These are phyloP conservation scores for Paracorniculantispora psalliotae DNA, from an alignment of 2,329 filamentous ascomycete genomes.

Conservation along the genomic window DNA sequence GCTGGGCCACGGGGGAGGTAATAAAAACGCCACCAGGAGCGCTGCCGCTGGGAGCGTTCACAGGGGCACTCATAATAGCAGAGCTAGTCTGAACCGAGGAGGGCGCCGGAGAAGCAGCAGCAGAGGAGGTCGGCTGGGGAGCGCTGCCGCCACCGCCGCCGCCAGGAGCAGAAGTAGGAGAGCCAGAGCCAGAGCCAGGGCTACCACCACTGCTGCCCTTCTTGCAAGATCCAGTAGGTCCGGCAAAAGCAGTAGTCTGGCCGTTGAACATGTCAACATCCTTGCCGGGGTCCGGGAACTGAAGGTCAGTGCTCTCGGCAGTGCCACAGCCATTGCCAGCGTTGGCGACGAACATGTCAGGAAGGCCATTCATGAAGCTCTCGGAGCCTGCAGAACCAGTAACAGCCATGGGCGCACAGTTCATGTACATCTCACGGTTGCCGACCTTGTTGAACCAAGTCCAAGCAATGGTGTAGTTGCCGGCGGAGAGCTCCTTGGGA, in stretches of 20 bases:
- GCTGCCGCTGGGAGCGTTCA: not conserved
- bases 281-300: constrained; percentile 61
- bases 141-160: no score
- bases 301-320: constrained; percentile 49
- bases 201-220: constrained; percentile 14
- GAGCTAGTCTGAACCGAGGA: no score
- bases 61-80: no score
- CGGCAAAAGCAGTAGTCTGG: constrained; percentile 30
- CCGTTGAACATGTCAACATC: constrained; percentile 46
- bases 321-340: constrained; percentile 56
- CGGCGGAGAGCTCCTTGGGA: constrained; percentile 65
- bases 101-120: no score
- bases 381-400: constrained; percentile 46
- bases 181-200: constrained; percentile 1
- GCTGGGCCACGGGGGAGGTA: not conserved
- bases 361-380: constrained; percentile 58
- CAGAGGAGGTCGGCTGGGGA: no score
- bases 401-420: constrained; percentile 74
- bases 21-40: constrained; percentile 15
- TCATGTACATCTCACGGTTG: constrained; percentile 97
- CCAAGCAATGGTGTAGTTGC: constrained; percentile 81
- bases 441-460: constrained; percentile 92
- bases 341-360: constrained; percentile 67
- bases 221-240: constrained; percentile 19
- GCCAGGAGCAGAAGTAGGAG: constrained; percentile 14